phyloP scores from a whole-genome alignment of 2,329 filamentous ascomycete species.

The Pseudogymnoascus sp. region DNA sequence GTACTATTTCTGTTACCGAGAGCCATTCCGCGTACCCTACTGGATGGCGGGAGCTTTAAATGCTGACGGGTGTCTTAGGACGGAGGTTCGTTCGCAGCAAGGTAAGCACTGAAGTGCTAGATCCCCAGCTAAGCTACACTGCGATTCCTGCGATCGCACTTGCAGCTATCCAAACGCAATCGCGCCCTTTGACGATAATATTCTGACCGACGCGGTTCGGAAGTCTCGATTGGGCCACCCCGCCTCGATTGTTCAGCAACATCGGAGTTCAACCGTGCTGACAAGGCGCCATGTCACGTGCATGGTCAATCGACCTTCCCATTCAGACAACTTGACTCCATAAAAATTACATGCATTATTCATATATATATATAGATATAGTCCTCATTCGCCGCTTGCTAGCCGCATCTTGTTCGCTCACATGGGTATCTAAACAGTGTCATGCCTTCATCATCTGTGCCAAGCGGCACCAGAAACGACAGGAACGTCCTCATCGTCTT shows the following conservation, averaged over 20 bases:
- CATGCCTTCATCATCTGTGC: neutral
- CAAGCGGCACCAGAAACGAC: conserved; percentile 1
- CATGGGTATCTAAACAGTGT: conserved; percentile 7
- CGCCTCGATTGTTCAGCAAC: neutral
- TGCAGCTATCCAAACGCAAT: neutral
- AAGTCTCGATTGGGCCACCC: neutral
- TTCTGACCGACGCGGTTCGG: neutral
- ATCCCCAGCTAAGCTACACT: neutral
- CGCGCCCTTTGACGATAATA: neutral
- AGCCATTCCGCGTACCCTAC: neutral
- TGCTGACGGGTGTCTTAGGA: neutral
- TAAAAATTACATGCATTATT: neutral
- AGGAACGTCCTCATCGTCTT: conserved; percentile 18
- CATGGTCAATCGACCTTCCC: neutral
- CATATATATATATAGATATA: neutral
- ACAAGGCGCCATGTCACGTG: conserved; percentile 7
- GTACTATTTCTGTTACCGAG: neutral
- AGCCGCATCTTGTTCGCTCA: neutral
- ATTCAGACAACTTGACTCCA: neutral
- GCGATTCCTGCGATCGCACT: neutral
- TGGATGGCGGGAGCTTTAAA: neutral
- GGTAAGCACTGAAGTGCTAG: neutral
- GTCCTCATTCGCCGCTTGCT: neutral
- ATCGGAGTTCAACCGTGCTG: neutral
- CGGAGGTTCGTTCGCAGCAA: neutral